These are phyloP conservation scores for Xylariaceae sp. DNA, from an alignment of 2,329 filamentous ascomycete species.

Conservation along the genomic window DNA sequence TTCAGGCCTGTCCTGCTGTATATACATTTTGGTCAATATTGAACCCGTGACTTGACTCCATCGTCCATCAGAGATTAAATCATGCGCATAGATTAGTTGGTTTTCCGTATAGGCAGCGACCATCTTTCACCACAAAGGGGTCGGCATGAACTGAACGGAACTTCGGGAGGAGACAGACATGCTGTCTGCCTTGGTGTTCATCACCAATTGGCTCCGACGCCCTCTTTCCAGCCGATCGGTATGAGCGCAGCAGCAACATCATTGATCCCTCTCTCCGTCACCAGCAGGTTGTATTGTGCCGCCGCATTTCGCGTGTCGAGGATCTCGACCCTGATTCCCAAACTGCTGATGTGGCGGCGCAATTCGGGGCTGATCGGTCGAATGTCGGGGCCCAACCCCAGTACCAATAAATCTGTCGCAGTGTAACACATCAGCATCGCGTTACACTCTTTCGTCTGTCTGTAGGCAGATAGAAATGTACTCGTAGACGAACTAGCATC, in stretches of 20 bases:
- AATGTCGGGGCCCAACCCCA: constrained; percentile 77
- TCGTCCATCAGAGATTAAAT: neutral
- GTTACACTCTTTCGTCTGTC: neutral
- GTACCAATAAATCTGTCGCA: constrained; percentile 68
- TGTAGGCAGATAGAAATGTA: neutral
- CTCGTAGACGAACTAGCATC: no score
- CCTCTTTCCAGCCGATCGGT: constrained; percentile 75
- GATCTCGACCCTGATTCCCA: constrained; percentile 83
- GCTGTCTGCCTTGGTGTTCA: neutral
- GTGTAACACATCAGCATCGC: constrained; percentile 3
- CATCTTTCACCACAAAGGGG: no score
- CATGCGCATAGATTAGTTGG: neutral
- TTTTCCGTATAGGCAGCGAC: no score
- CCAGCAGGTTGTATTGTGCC: constrained; percentile 88
- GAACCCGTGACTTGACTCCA: neutral
- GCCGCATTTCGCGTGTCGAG: constrained; percentile 91
- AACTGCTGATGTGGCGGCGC: constrained; percentile 61
- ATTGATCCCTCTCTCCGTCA: constrained; percentile 83
- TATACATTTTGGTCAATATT: neutral
- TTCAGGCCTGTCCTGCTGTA: neutral
- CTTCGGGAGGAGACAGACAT: neutral
- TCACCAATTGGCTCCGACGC: constrained; percentile 37
- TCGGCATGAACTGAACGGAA: no score
- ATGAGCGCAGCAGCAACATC: constrained; percentile 85
- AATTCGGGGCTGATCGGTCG: constrained; percentile 72